Evolutionary conservation across 2,329 filamentous ascomycete species (phyloP).

Genomic region (Waltergamsia citrina): DNA sequence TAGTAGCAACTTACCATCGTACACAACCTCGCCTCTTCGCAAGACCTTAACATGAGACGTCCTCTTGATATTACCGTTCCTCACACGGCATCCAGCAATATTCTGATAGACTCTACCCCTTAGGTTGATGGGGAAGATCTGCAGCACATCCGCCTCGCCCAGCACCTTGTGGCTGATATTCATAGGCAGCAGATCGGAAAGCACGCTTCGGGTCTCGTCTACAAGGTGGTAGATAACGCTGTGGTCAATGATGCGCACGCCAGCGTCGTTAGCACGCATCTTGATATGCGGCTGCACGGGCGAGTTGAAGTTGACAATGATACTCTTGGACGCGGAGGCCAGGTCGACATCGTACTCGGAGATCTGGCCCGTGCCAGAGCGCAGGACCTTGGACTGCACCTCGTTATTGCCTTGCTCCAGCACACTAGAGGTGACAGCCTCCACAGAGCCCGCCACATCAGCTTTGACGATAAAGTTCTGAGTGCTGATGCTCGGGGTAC

Average conservation of each 20-base stretch:
- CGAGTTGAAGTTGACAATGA: constrained; percentile 83
- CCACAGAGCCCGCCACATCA: constrained; percentile 88
- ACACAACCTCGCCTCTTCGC: constrained; percentile 60
- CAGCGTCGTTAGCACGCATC: constrained; percentile 57
- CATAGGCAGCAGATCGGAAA: constrained; percentile 63
- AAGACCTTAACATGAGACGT: constrained; percentile 61
- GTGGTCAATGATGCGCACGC: constrained; percentile 73
- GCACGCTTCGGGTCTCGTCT: constrained; percentile 58
- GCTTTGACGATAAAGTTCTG: constrained; percentile 85
- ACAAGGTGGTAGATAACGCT: constrained; percentile 77
- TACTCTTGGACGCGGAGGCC: constrained; percentile 64
- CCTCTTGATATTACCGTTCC: constrained; percentile 65
- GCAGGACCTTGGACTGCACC: constrained; percentile 66
- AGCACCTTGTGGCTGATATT: constrained; percentile 59
- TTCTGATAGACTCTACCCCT: constrained; percentile 61
- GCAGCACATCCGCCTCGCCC: constrained; percentile 79
- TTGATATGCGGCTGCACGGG: constrained; percentile 57
- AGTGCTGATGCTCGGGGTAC: constrained; percentile 30
- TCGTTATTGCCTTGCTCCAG: constrained; percentile 76
- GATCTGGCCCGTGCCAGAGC: constrained; percentile 67
- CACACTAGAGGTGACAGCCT: constrained; percentile 75
- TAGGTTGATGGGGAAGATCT: constrained; percentile 76
- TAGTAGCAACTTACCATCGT: constrained; percentile 60
- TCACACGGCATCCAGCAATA: constrained; percentile 80
- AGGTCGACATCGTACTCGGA: constrained; percentile 85